Evolutionary conservation across 2,329 filamentous ascomycete species (phyloP).

Genomic region (Curvularia sp.): DNA sequence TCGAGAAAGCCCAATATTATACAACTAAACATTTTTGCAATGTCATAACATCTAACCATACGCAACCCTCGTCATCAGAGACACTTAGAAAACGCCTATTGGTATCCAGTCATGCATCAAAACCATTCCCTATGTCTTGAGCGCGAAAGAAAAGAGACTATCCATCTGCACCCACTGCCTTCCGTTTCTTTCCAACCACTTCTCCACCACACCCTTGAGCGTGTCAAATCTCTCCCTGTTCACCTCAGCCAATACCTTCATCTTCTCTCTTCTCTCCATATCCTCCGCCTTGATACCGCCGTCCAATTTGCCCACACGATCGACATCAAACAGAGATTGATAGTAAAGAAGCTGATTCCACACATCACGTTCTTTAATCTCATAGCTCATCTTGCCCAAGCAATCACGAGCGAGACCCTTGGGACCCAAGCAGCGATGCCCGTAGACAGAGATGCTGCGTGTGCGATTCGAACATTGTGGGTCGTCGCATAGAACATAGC

Average conservation of each 20-base stretch:
- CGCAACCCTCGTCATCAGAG: background rate
- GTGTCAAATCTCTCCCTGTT: constrained; percentile 82
- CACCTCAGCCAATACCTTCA: constrained; percentile 74
- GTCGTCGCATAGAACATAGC: constrained; percentile 90
- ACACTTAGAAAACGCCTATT: background rate
- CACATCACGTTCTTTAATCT: constrained; percentile 84
- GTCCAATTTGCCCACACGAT: constrained; percentile 70
- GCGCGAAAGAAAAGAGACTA: constrained; percentile 73
- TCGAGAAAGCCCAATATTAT: constrained; percentile 8
- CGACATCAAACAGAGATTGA: constrained; percentile 84
- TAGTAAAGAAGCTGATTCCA: constrained; percentile 97
- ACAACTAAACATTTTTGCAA: constrained; percentile 10
- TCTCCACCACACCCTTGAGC: constrained; percentile 78
- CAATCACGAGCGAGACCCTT: constrained; percentile 85
- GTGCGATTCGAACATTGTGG: constrained; percentile 85
- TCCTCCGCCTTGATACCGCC: constrained; percentile 63
- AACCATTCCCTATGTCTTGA: constrained; percentile 33
- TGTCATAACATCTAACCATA: background rate
- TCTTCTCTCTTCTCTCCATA: constrained; percentile 59
- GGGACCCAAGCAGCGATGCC: constrained; percentile 85
- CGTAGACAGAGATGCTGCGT: constrained; percentile 91
- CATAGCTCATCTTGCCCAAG: constrained; percentile 85
- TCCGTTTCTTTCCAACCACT: constrained; percentile 87
- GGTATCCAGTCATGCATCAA: constrained; percentile 8
- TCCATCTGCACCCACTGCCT: constrained; percentile 95